These are phyloP conservation scores for Salix arbutifolia DNA, from an alignment of 345 rosid genomes.

Conservation along the genomic window DNA sequence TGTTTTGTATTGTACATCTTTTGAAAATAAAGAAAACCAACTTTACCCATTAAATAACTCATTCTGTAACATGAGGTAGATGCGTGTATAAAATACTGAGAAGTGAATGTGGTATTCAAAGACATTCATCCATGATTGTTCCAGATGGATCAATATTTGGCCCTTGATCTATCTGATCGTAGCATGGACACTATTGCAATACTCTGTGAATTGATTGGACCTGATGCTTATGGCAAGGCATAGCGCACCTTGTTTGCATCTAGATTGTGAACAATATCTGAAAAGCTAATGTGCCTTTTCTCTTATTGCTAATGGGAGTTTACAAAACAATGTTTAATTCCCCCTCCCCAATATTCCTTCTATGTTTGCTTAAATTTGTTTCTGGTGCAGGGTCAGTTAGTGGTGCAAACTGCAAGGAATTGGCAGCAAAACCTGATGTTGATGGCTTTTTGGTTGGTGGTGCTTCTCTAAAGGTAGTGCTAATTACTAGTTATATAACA, in stretches of 20 bases:
- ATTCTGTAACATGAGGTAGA: neutral
- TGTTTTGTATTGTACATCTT: neutral
- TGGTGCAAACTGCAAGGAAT: constrained; percentile 80
- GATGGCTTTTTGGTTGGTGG: constrained; percentile 95
- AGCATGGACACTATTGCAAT: neutral
- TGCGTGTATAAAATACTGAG: neutral
- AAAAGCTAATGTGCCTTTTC: neutral
- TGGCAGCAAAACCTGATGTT: constrained; percentile 65
- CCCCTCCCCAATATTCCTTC: neutral
- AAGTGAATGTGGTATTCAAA: neutral
- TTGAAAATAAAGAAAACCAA: neutral
- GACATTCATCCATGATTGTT: neutral
- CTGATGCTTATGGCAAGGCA: neutral
- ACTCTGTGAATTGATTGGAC: neutral
- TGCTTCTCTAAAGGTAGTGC: constrained; percentile 70
- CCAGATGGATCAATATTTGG: neutral
- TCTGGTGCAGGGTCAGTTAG: constrained; percentile 60
- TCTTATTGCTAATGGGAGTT: neutral
- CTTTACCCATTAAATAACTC: neutral
- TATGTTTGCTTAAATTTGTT: neutral
- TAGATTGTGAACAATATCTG: neutral
- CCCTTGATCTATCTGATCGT: neutral
- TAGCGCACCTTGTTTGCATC: neutral
- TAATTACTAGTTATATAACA: neutral
- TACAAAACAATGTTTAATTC: neutral